These are phyloP conservation scores for Aspergillus sergii DNA, from an alignment of 2,329 filamentous ascomycete species.

Conservation along the genomic window DNA sequence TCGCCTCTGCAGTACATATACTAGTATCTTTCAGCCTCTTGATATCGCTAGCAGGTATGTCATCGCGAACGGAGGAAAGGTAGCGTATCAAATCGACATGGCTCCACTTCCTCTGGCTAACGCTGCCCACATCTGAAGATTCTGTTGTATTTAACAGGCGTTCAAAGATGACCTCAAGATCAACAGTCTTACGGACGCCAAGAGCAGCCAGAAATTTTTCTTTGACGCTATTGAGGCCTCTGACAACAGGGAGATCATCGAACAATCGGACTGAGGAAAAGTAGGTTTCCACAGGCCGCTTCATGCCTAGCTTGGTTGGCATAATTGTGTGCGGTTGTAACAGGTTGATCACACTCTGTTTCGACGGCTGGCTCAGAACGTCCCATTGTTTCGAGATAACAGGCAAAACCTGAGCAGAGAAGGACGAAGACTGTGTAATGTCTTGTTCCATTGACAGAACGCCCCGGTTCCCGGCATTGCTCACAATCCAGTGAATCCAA, in stretches of 20 bases:
- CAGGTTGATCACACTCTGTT: constrained; percentile 64
- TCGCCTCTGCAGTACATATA: constrained; percentile 75
- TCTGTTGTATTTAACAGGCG: constrained; percentile 69
- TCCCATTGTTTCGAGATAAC: constrained; percentile 92
- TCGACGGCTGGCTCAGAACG: constrained; percentile 67
- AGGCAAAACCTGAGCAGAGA: constrained; percentile 75
- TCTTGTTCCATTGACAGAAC: constrained; percentile 64
- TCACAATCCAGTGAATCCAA: constrained; percentile 83
- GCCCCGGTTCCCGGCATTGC: constrained; percentile 62
- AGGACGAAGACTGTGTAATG: constrained; percentile 70
- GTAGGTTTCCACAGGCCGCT: constrained; percentile 80
- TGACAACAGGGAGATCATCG: constrained; percentile 84
- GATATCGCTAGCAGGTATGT: constrained; percentile 83
- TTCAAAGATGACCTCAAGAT: constrained; percentile 90
- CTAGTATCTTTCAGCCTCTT: constrained; percentile 74
- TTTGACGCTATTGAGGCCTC: constrained; percentile 76
- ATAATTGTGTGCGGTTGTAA: constrained; percentile 73
- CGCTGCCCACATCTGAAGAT: constrained; percentile 48
- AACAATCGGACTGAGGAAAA: constrained; percentile 94
- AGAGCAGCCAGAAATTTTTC: constrained; percentile 84
- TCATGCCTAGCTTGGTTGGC: constrained; percentile 90
- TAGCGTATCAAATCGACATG: constrained; percentile 96
- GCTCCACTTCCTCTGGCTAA: constrained; percentile 69
- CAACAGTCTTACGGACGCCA: constrained; percentile 92
- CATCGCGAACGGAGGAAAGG: constrained; percentile 81